Percentiles rank a stretch among this genome's conserved stretches.
phyloP scores from a whole-genome alignment of 495 filamentous ascomycete genomes.

The Penicillium pulvis region DNA sequence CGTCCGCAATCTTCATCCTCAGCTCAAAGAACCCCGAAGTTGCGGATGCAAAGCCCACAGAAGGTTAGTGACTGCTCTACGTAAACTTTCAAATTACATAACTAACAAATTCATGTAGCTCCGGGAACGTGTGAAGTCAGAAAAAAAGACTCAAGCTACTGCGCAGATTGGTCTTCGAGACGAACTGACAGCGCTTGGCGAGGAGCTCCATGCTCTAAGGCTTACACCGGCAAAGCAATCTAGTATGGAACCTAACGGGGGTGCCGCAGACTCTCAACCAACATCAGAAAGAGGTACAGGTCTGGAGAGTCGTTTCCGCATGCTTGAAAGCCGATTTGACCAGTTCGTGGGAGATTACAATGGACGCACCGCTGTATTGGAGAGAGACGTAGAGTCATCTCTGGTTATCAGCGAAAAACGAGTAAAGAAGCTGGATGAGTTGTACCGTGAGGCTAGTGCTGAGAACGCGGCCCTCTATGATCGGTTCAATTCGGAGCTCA shows the following conservation, averaged over 20 bases:
- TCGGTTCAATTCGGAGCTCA: constrained; percentile 87
- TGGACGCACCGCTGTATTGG: constrained; percentile 59
- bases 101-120: constrained; percentile 44
- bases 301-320: constrained; percentile 58
- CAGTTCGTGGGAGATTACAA: constrained; percentile 61
- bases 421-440: constrained; percentile 79
- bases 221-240: constrained; percentile 31
- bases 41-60: constrained; percentile 87
- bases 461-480: constrained; percentile 96
- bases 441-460: constrained; percentile 84
- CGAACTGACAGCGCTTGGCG: constrained; percentile 79
- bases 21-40: constrained; percentile 56
- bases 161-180: constrained; percentile 67
- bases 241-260: constrained; percentile 17
- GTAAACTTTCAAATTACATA: neutral
- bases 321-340: constrained; percentile 67
- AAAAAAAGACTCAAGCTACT: constrained; percentile 71
- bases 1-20: constrained; percentile 38
- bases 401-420: constrained; percentile 74
- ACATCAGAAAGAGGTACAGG: constrained; percentile 29
- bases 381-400: constrained; percentile 67
- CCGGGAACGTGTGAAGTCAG: constrained; percentile 81
- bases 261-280: constrained; percentile 1
- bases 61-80: constrained; percentile 51
- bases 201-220: constrained; percentile 73